Evolutionary conservation across 148 eudicot genomes (phyloP), one percentile per base, ranked within the genome.

Genomic region (Nyssa sinensis): DNA sequence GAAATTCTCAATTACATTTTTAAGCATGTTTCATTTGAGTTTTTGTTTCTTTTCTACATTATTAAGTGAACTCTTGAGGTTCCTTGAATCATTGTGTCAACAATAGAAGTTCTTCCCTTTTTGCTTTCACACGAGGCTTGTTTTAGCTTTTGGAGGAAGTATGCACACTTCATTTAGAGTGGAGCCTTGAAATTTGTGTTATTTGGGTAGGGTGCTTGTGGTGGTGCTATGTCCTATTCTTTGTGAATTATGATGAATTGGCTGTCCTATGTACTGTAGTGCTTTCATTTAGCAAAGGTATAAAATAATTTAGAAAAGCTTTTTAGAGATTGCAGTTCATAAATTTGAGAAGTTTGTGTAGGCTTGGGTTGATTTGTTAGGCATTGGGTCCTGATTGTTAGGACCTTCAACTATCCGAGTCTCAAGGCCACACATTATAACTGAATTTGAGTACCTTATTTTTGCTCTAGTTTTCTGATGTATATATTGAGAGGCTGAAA

Each of bases 271-370:
- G 17, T 44, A 4, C n/a, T 14, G 51, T 44, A 3, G 12, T 0
- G 51, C 24, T 51, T 71, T 7, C 33, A 34, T 35, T 24, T 70
- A 11, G 63, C 64, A 16, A 25, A 59, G 29, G n/a, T 71, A 44
- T 44, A 19, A 44, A 44, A 7, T 39, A 39, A 39, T 44, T 11
- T 44, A 44, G 19, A 44, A 44, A 44, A 1, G 8, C 51, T 19
- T 44, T 44, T 44, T 44, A 11, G 3, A 12, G 17, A 44, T 14
- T 12, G 51, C 12, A 44, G 51, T 14, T 44, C 16, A 44, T 12
- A 12, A 44, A 44, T 44, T 70, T 70, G 32, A 69, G 62, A 34
- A n/a, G 39, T 30, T 23, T 69, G 41, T 31, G 37, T 55, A 53
- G 72, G 58, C 35, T 47, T 44, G 33, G 16, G 29, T 8, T 30